Base-by-base conservation (phyloP, 1,284 basidiomycete genomes). In the Clitocybe nebularis region DNA sequence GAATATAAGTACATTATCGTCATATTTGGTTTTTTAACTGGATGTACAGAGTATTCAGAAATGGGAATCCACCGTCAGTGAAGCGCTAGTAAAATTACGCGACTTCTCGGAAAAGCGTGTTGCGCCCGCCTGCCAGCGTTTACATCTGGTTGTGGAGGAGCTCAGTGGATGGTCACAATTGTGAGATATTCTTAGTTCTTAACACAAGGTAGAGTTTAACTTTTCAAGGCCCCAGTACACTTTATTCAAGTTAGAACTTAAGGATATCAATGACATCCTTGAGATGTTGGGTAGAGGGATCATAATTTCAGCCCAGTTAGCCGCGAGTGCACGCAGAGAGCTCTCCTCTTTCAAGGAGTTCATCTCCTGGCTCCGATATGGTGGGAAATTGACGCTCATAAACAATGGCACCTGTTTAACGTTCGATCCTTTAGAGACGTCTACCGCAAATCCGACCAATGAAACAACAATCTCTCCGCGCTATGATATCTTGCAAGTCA, bases 401-500 rank as follows among this genome's bases (percentile, higher is more conserved):
- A 9, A 34, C 4, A 33, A 22, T 6, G 14, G 22, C 39, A 40
- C 1, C 20, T 11, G 22, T 7, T 7, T 16, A 34, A 41, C 17
- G 6, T 11, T 20, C 17, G n/a, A n/a, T n/a, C n/a, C 32, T 33
- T 8, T 11, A 73, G 68, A 69, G 49, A 64, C 59, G 29, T 49
- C 57, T 33, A 55, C 62, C 33, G 59, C 59, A 45, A 77, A 75
- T 52, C 58, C 69, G 32, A 57, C 62, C 33, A 64, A 62, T 51
- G 77, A 81, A 37, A 63, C 64, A 41, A 67, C 66, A 35, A 58
- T 63, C 50, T 68, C 71, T 35, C 71, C 79, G 44, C 76, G 77
- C 41, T 80, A 87, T 57, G 88, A 90, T 60, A 74, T 84, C 48
- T 68, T 90, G 43, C 84, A 89, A 68, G 88, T 86, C 38, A 85